Base-by-base conservation (phyloP, 2,329 filamentous ascomycete genomes). In the Arthrobotrys musiformis region DNA sequence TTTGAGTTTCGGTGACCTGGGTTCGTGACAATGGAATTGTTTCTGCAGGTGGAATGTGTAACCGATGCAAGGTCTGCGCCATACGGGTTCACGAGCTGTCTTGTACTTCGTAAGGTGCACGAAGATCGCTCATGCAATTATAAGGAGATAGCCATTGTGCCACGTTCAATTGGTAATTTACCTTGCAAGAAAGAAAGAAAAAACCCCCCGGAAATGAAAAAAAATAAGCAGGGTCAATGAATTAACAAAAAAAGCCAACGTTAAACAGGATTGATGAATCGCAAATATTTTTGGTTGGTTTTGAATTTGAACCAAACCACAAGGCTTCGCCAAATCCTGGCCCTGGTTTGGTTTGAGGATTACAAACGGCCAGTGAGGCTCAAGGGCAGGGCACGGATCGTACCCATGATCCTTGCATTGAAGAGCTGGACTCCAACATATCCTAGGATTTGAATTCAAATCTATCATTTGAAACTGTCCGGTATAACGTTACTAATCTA, bases 361-460 rank as follows among this genome's bases (percentile, higher is more conserved):
- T 58, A 40, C 54, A 58, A 37, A 58, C 33, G 9, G 15, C 9
- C 33, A n/a, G 54, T 40, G 30, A 33, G 54, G 30, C 30, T n/a
- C 33, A 8, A 7, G 28, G 11, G 17, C 54, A 58, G 24, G 50
- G n/a, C 50, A 56, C 24, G 24, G 26, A 2, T 2, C 42, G 26
- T 19, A 58, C 7, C 54, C 54, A 58, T 58, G 54, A 58, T 58
- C 54, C 54, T 58, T 58, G 54, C n/a, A n/a, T n/a, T n/a, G n/a
- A n/a, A 26, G 19, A 19, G 8, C 4, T 6, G 22, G 19, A 26
- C 7, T 13, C 54, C 17, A 58, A 58, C 30, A 37, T 26, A 26
- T 58, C 54, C 33, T 33, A 58, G 54, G 54, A 40, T 58, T 58
- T 24, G 33, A 58, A 58, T 58, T 24, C 54, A 58, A 40, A 40